Conservation (phyloP, 805 yeast species). For the Metschnikowia henanensis region DNA sequence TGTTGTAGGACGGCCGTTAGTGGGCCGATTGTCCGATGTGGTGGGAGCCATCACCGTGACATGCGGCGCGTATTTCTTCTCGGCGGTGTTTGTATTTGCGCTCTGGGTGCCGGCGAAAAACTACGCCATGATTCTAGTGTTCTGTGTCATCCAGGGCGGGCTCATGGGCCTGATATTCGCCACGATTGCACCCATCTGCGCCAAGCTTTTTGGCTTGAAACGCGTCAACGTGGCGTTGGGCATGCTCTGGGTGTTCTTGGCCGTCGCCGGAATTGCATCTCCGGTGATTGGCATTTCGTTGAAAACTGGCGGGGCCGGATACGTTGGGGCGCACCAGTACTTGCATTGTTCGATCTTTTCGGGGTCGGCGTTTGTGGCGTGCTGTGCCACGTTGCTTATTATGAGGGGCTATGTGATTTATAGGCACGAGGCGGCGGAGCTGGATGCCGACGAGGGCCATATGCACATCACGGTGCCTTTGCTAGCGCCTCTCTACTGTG, state of each 20-base stretch:
- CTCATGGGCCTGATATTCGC: conserved; percentile 65
- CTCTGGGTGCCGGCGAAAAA: conserved; percentile 48
- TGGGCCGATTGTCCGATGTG: conserved; percentile 51
- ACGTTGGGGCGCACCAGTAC: conserved; percentile 47
- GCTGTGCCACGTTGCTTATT: conserved; percentile 41
- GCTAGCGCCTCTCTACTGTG: conserved; percentile 14
- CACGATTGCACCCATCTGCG: conserved; percentile 49
- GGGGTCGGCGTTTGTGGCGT: conserved; percentile 53
- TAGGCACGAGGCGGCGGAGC: conserved; percentile 35
- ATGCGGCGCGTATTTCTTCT: conserved; percentile 22
- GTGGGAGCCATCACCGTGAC: conserved; percentile 53
- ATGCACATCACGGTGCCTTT: conserved; percentile 18
- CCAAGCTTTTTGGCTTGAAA: conserved; percentile 53
- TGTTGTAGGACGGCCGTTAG: conserved; percentile 53
- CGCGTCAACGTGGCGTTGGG: conserved; percentile 50
- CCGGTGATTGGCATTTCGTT: conserved; percentile 61
- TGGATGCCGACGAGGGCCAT: conserved; percentile 18
- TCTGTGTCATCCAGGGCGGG: conserved; percentile 53
- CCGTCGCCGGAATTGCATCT: conserved; percentile 51
- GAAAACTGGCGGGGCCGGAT: conserved; percentile 28
- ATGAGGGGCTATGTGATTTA: conserved; percentile 57
- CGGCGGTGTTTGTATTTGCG: conserved; percentile 32
- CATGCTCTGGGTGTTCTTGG: conserved; percentile 54
- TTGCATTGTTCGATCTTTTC: conserved; percentile 55
- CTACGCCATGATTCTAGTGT: conserved; percentile 52